Evolutionary conservation across 2,329 filamentous ascomycete genomes (phyloP).

Genomic region (Shiraia bambusicola): DNA sequence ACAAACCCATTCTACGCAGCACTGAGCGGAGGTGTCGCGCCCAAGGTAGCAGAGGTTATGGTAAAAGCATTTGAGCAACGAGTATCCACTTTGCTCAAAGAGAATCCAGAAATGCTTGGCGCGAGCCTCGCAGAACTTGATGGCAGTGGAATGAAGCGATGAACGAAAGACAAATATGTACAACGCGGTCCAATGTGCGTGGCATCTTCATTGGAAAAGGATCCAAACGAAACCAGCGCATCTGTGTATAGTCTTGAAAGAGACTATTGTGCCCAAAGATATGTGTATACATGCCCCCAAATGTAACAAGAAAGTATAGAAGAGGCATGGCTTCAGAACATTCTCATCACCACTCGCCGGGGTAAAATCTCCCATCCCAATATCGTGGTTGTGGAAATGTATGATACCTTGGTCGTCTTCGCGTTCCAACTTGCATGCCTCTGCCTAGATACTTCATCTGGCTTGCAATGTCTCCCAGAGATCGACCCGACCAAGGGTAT

Average conservation of each 20-base stretch:
- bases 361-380: too few species aligned
- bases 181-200: background rate
- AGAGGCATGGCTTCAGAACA: too few species aligned
- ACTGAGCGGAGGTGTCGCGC: conserved; percentile 77
- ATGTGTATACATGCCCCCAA: too few species aligned
- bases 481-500: background rate
- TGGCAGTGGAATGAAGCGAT: conserved; percentile 25
- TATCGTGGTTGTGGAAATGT: conserved; percentile 2
- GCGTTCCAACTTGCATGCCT: conserved; percentile 5
- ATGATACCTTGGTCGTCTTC: conserved; percentile 2
- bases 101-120: conserved; percentile 21
- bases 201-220: too few species aligned
- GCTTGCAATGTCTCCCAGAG: conserved; percentile 5
- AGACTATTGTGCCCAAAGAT: too few species aligned
- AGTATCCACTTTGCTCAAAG: conserved; percentile 59
- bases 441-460: conserved; percentile 12
- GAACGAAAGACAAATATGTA: background rate
- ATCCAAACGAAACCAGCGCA: too few species aligned
- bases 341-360: too few species aligned
- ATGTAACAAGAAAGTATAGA: too few species aligned
- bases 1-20: conserved; percentile 84
- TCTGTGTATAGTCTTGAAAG: too few species aligned
- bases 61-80: conserved; percentile 88
- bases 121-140: conserved; percentile 31
- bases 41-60: conserved; percentile 84